These are phyloP conservation scores for Phallus indusiatus DNA, from an alignment of 768 basidiomycete genomes.

Conservation along the genomic window DNA sequence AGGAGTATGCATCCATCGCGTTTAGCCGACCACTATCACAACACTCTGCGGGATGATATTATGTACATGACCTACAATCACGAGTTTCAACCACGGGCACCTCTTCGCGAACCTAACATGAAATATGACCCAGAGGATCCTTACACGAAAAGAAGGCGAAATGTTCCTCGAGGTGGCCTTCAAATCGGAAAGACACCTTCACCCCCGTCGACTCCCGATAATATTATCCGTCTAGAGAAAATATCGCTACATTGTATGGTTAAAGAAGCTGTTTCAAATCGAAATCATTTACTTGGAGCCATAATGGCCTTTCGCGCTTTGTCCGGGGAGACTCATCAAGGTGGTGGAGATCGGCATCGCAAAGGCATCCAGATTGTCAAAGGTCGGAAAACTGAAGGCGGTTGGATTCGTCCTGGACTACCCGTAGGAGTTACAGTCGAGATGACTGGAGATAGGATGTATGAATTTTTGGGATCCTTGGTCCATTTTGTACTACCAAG, in stretches of 20 bases:
- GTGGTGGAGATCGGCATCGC: constrained; percentile 59
- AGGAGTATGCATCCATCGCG: constrained; percentile 68
- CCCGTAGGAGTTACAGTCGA: constrained; percentile 88
- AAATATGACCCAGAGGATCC: constrained; percentile 71
- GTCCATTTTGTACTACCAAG: constrained; percentile 94
- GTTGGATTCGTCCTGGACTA: constrained; percentile 77
- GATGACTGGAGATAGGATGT: constrained; percentile 87
- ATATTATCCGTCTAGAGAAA: constrained; percentile 67
- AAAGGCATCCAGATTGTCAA: constrained; percentile 73
- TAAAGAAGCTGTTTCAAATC: constrained; percentile 67
- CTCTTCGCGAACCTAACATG: constrained; percentile 50
- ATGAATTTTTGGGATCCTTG: constrained; percentile 81
- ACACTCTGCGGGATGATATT: constrained; percentile 74
- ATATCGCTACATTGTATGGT: constrained; percentile 83
- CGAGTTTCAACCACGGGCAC: constrained; percentile 42
- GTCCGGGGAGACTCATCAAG: constrained; percentile 70
- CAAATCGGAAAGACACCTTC: constrained; percentile 58
- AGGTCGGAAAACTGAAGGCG: constrained; percentile 58
- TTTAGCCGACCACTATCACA: constrained; percentile 75
- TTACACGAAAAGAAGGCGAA: constrained; percentile 69
- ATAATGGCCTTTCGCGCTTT: constrained; percentile 84
- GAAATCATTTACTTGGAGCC: constrained; percentile 67
- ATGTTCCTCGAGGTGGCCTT: constrained; percentile 65
- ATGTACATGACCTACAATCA: constrained; percentile 95
- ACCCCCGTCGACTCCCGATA: constrained; percentile 55